These are phyloP conservation scores for Boletus vinaceobasis DNA, from an alignment of 768 basidiomycete species.

Conservation along the genomic window DNA sequence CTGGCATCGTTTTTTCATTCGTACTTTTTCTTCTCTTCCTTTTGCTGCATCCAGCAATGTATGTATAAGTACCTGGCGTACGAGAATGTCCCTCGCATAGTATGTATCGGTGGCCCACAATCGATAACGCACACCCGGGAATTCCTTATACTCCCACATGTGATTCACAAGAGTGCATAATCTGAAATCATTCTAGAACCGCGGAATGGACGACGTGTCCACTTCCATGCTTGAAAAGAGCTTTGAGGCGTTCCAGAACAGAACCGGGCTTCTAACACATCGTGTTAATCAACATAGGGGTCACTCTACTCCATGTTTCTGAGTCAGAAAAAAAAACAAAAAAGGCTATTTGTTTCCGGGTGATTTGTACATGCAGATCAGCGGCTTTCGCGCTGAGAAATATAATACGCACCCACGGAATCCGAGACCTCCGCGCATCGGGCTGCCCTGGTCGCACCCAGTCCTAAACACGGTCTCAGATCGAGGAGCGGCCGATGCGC, in stretches of 20 bases:
- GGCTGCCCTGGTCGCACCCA: too few relatives aligned
- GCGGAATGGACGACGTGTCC: background rate
- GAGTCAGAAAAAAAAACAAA: background rate
- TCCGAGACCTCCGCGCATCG: background rate
- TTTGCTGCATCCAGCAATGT: conserved; percentile 19
- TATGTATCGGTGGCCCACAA: conserved; percentile 20
- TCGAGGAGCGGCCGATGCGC: too few relatives aligned
- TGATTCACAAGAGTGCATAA: background rate
- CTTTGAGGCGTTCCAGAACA: too few relatives aligned
- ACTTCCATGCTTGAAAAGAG: background rate
- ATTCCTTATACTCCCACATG: conserved; percentile 1
- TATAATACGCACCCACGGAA: background rate
- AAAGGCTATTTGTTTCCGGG: background rate
- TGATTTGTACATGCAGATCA: too few relatives aligned
- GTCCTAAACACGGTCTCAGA: background rate
- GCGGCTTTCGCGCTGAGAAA: too few relatives aligned
- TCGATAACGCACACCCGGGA: conserved; percentile 2
- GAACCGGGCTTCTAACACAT: background rate
- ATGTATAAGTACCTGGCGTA: conserved; percentile 36
- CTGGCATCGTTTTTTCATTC: conserved; percentile 12
- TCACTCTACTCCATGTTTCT: background rate
- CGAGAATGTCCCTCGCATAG: conserved; percentile 18
- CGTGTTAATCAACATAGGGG: background rate
- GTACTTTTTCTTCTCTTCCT: background rate
- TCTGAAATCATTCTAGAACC: conserved; percentile 9